Evolutionary conservation across 495 filamentous ascomycete genomes (phyloP).

Genomic region (Ramalina peruviana): DNA sequence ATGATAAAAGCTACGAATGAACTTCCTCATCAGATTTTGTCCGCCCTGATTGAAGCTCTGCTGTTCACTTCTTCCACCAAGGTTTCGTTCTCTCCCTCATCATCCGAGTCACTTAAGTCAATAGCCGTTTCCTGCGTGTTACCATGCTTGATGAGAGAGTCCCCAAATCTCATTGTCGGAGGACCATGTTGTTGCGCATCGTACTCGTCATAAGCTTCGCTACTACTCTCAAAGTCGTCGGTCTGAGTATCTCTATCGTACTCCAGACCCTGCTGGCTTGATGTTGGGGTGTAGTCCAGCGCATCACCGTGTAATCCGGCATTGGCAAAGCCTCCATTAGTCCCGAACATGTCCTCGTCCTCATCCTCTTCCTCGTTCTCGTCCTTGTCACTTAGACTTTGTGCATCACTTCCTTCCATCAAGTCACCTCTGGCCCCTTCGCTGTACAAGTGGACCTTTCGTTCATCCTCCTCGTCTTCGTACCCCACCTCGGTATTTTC

Average conservation of each 20-base stretch:
- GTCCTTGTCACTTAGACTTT: neutral
- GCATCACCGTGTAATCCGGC: neutral
- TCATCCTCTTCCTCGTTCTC: neutral
- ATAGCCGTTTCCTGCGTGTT: constrained; percentile 10
- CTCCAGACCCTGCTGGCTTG: too few species aligned
- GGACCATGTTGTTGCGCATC: neutral
- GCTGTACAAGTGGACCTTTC: neutral
- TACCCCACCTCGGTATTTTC: constrained; percentile 30
- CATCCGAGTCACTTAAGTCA: neutral
- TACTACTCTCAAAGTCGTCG: too few species aligned
- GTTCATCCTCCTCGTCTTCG: neutral
- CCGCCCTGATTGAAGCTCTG: too few species aligned
- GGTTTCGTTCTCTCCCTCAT: constrained; percentile 1
- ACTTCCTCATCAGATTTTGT: too few species aligned
- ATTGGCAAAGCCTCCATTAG: neutral
- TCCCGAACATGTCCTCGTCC: neutral
- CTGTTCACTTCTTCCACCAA: neutral
- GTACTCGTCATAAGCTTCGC: too few species aligned
- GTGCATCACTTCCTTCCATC: neutral
- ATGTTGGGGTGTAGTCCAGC: too few species aligned
- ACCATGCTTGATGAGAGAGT: neutral
- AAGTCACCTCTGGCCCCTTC: neutral
- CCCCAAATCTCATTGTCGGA: neutral
- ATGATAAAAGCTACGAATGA: too few species aligned
- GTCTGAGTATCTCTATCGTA: too few species aligned